Evolutionary conservation across 2,329 filamentous ascomycete genomes (phyloP).

Genomic region (Arachnomyces sp.): DNA sequence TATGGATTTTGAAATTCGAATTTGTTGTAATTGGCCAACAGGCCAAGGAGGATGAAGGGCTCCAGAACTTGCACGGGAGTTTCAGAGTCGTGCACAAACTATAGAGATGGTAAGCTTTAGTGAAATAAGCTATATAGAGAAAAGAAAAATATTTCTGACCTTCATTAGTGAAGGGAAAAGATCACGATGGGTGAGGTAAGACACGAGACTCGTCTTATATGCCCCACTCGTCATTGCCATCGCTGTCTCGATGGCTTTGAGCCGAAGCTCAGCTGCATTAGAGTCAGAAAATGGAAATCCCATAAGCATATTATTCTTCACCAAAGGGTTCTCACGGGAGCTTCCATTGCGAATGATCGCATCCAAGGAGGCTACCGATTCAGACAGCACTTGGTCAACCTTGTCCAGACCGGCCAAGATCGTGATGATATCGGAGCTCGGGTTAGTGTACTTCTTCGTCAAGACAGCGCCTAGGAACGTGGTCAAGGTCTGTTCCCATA

Average conservation of each 20-base stretch:
- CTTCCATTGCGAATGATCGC: constrained; percentile 70
- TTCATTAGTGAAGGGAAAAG: constrained; percentile 93
- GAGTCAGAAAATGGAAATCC: not conserved
- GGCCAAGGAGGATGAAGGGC: constrained; percentile 74
- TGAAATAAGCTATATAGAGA: not conserved
- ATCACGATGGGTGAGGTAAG: constrained; percentile 91
- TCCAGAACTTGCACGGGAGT: constrained; percentile 56
- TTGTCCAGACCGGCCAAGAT: constrained; percentile 82
- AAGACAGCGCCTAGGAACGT: constrained; percentile 77
- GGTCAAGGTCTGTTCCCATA: constrained; percentile 64
- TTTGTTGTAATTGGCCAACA: constrained; percentile 97
- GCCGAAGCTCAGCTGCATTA: constrained; percentile 60
- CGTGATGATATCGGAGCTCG: constrained; percentile 88
- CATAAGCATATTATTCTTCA: not conserved
- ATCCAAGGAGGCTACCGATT: constrained; percentile 79
- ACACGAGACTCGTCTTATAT: constrained; percentile 87
- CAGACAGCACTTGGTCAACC: constrained; percentile 77
- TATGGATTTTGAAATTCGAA: constrained; percentile 98
- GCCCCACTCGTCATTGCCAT: constrained; percentile 84
- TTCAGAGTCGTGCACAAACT: constrained; percentile 78
- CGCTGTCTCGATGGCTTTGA: constrained; percentile 72
- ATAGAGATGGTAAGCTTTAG: constrained; percentile 2
- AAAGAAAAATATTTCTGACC: constrained; percentile 42
- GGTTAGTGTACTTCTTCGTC: constrained; percentile 86
- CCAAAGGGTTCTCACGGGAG: constrained; percentile 48